Base-by-base conservation (phyloP, 1,139 yeast species). In the Kurtzmaniella quercitrusa region DNA sequence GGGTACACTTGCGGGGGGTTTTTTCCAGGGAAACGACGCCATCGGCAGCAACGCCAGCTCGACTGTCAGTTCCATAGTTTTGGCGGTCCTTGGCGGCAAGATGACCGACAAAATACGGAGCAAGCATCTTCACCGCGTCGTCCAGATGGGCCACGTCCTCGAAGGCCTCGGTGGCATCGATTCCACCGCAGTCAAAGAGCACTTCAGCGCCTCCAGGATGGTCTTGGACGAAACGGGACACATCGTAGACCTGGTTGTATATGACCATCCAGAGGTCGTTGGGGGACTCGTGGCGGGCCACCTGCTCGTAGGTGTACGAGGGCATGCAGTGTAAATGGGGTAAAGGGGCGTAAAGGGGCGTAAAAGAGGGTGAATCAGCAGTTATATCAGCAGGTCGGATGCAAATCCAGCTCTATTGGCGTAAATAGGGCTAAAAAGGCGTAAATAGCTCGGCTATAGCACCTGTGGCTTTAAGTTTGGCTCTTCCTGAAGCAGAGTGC, bases 181-280 rank as follows among this genome's bases (percentile, higher is more conserved):
- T 76, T 0, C 91, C 91, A 7, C 81, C 88, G 58, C 84, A 82
- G 48, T 82, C 87, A 48, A 79, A 63, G 39, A 84, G 61, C 5
- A 83, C 85, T 50, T 81, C 88, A 0, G 77, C 74, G 2, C 90
- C 90, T 4, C 90, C 91, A 1, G 90, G 89, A 55, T 84, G 91
- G 1, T 63, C 62, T 3, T 61, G 64, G 2, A 78, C 57, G 41
- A 81, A 70, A 3, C 58, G 50, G 1, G 84, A 76, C 4, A 82
- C 70, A 51, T 83, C 76, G 55, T 82, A 84, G 0, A 83, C 85
- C 44, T 77, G 74, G 43, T 77, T 80, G 52, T 80, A 82, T 3
- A 83, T 67, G 2, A 81, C 69, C 81, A 83, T 82, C 89, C 88
- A 83, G 40, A 82, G 58, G 53, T 82, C 82, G 17, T 70, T 68